Evolutionary conservation across 2,329 filamentous ascomycete genomes (phyloP).

Genomic region (Teratosphaeria pseudoeucalypti): DNA sequence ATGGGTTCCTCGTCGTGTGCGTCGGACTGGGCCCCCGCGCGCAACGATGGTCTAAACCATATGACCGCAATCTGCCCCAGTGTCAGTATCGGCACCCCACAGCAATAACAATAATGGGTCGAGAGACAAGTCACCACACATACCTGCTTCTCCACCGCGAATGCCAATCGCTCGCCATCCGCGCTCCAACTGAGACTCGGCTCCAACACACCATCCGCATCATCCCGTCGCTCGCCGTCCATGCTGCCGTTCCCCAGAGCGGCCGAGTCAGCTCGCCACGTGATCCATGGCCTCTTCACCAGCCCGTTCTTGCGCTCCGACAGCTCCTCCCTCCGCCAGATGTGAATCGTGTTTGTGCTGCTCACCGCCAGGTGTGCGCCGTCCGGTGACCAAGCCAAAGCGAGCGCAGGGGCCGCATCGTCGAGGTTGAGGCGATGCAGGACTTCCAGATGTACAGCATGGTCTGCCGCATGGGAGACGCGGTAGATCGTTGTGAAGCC

Average conservation of each 20-base stretch:
- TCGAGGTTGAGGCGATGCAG: constrained; percentile 14
- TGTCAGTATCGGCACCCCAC: not conserved
- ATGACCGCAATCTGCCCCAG: constrained; percentile 6
- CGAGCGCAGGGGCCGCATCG: constrained; percentile 24
- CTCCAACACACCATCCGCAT: constrained; percentile 10
- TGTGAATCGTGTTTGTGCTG: constrained; percentile 32
- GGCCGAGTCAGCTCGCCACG: constrained; percentile 18
- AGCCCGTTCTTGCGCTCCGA: constrained; percentile 7
- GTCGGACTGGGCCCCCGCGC: not conserved
- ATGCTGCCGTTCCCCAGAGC: constrained; percentile 4
- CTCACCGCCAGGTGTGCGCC: constrained; percentile 34
- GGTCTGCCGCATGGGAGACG: constrained; percentile 10
- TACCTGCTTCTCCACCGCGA: constrained; percentile 36
- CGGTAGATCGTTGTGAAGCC: constrained; percentile 34
- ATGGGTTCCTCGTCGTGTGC: not conserved
- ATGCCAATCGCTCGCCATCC: constrained; percentile 43
- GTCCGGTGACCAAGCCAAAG: constrained; percentile 35
- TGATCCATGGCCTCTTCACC: constrained; percentile 9
- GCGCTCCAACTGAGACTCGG: constrained; percentile 41
- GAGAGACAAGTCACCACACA: constrained; percentile 6
- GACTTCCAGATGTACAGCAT: constrained; percentile 4
- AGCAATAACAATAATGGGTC: not conserved
- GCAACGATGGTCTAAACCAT: constrained; percentile 6
- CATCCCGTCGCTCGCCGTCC: constrained; percentile 11
- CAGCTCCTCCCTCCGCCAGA: constrained; percentile 29